Conservation (phyloP, 148 eudicot genomes). For the Fagopyrum esculentum region DNA sequence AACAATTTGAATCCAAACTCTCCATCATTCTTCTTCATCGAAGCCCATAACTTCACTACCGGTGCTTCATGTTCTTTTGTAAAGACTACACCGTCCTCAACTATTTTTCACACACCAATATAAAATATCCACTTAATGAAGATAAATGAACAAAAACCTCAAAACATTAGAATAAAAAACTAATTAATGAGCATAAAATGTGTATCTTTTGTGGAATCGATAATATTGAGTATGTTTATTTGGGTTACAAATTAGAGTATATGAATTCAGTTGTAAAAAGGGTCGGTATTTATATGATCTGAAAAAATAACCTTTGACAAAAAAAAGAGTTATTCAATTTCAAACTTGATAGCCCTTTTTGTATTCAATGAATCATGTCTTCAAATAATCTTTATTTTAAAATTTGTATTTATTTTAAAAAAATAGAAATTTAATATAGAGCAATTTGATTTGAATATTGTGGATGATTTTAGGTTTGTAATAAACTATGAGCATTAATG, state of each 20-base stretch:
- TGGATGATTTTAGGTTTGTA: background rate
- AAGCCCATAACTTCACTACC: slow-evolving; percentile 72
- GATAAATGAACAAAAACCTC: too few species aligned
- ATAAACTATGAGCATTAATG: too few species aligned
- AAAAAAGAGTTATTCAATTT: background rate
- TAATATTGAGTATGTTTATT: background rate
- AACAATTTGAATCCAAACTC: slow-evolving; percentile 68
- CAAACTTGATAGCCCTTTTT: background rate
- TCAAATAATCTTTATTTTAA: too few species aligned
- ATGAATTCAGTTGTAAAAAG: background rate
- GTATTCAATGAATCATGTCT: background rate
- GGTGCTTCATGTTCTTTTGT: slow-evolving; percentile 76
- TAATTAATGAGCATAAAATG: background rate
- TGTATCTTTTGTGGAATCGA: background rate
- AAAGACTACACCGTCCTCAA: slow-evolving; percentile 17
- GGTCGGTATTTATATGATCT: background rate
- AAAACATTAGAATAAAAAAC: too few species aligned
- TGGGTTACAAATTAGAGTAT: background rate
- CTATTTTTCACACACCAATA: background rate
- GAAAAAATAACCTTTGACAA: too few species aligned
- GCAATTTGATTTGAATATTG: background rate
- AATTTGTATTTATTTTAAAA: too few species aligned
- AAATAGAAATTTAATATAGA: background rate
- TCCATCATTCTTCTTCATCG: slow-evolving; percentile 69
- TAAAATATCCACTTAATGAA: background rate